phyloP scores from a whole-genome alignment of 768 basidiomycete genomes.

The Boletus vermiculosoides region DNA sequence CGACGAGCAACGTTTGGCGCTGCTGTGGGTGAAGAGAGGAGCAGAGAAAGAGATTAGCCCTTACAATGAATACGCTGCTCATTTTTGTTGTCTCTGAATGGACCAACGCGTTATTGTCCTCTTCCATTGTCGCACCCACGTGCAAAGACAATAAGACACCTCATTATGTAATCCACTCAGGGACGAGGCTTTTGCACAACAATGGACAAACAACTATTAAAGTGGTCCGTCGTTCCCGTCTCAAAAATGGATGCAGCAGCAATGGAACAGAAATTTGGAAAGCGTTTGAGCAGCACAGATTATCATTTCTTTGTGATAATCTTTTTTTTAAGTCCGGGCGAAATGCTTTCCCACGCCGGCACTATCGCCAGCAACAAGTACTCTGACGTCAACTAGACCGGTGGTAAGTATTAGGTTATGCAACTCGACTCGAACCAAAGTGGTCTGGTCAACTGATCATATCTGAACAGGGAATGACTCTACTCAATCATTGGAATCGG shows the following conservation, averaged over 20 bases:
- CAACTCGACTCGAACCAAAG: background rate
- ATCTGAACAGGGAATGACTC: background rate
- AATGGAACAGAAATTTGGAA: background rate
- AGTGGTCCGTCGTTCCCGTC: background rate
- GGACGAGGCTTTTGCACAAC: conserved; percentile 24
- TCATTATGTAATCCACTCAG: conserved; percentile 10
- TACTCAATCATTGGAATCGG: background rate
- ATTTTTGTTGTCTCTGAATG: conserved; percentile 27
- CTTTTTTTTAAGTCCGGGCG: background rate
- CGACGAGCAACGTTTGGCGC: conserved; percentile 20
- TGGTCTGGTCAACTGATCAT: background rate
- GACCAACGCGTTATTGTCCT: conserved; percentile 20
- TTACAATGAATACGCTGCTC: background rate
- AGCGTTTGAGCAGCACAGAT: background rate
- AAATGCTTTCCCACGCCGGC: background rate
- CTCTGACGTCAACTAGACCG: background rate
- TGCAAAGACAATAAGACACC: conserved; percentile 26
- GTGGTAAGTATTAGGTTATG: background rate
- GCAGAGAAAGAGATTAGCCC: conserved; percentile 13
- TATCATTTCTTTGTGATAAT: background rate
- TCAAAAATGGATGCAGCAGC: background rate
- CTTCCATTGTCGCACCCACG: conserved; percentile 15
- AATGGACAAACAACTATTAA: conserved; percentile 15
- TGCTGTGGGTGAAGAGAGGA: conserved; percentile 6
- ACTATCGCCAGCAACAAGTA: background rate